Evolutionary conservation across 164 flowering plant genomes (phyloP).

Genomic region (Buxus sempervirens): DNA sequence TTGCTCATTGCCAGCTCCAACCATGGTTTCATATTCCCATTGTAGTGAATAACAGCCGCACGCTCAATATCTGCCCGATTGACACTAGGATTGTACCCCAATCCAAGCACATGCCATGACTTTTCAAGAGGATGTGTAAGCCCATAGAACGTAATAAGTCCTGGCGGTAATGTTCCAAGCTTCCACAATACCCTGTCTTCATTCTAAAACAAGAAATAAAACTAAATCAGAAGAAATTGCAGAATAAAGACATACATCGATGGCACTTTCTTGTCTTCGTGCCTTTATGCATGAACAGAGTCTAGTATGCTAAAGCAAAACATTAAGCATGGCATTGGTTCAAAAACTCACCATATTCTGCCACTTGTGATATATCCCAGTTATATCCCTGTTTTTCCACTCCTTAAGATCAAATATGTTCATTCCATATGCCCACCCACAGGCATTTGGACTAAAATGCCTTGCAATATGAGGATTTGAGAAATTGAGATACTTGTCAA

Average conservation of each 20-base stretch:
- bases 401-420: slow-evolving; percentile 87
- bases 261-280: too few relatives aligned
- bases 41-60: slow-evolving; percentile 92
- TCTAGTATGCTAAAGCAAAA: neutral
- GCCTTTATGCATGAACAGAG: neutral
- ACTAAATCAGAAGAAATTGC: neutral
- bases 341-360: slow-evolving; percentile 56
- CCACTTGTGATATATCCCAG: slow-evolving; percentile 99
- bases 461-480: slow-evolving; percentile 85
- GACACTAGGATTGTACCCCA: slow-evolving; percentile 95
- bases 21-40: slow-evolving; percentile 99
- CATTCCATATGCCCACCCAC: slow-evolving; percentile 99
- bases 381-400: slow-evolving; percentile 96
- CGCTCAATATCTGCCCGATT: slow-evolving; percentile 73
- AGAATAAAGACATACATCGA: neutral
- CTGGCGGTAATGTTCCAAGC: slow-evolving; percentile 96
- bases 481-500: slow-evolving; percentile 94
- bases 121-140: slow-evolving; percentile 85
- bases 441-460: slow-evolving; percentile 91
- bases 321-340: neutral
- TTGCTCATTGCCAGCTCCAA: slow-evolving; percentile 96
- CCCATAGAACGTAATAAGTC: slow-evolving; percentile 88
- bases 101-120: slow-evolving; percentile 97
- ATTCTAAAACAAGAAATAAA: slow-evolving; percentile 44
- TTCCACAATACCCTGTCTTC: slow-evolving; percentile 94